Evolutionary conservation across 176 grass and related monocot species (phyloP), one percentile per base, ranked within the genome.

Genomic region (Ensete glaucum): DNA sequence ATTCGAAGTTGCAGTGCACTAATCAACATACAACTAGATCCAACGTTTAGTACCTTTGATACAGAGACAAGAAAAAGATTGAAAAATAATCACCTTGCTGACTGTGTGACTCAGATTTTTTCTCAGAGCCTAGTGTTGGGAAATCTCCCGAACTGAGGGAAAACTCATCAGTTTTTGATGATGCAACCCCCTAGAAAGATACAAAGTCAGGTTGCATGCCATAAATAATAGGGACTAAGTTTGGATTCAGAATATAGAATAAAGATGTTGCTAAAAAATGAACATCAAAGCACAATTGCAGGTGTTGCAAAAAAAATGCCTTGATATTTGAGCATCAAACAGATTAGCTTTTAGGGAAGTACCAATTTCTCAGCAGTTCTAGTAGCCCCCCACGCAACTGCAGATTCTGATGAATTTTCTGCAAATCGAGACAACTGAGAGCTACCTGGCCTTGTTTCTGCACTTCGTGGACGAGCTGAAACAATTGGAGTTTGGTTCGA

Each of bases 371-470:
- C 78, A 53, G 69, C 54, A 87, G 80, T 87, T 77, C 80, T 89
- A 76, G 88, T 73, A 6, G 77, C 11, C 11, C 75, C 75, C 75
- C 75, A 87, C 65, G 76, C 76, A 82, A 83, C 79, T 49, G 49
- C 74, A 78, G 74, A 80, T 24, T 91, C 88, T 43, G 67, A 78
- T 64, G 81, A 69, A 80, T 79, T 93, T 77, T 99, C 95, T 8
- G 95, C 90, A 70, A 99, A 99, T 64, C 95, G 90, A 78, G 95
- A 99, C 73, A 99, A 79, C 4, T 99, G 95, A 75, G 90, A 91
- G 83, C 95, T 94, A 77, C 91, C 88, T 72, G 95, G 95, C 77
- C 95, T 90, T 82, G 95, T 99, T 79, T 99, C 95, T 23, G 95
- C 95, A 84, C 95, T 94, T 81, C 83, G 88, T 65, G 95, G 95